Evolutionary conservation across 306 rosid genomes (phyloP), one percentile per base, ranked within the genome.

Genomic region (Neltuma alba): DNA sequence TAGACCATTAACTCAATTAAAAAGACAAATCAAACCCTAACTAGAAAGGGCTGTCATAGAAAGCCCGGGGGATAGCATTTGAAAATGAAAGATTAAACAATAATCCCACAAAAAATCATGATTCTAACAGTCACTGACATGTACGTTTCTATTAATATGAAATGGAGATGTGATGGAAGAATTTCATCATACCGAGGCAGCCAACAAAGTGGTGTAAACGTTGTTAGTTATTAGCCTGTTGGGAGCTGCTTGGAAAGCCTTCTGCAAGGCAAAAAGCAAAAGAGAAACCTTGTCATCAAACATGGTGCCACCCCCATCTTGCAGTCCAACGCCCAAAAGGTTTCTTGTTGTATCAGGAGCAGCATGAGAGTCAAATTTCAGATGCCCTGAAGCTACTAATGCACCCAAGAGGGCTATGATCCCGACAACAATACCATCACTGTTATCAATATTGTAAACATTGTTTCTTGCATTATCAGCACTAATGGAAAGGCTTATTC

Each of bases 401-500:
- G 96, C 96, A 71, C 99, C 99, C 76, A 93, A 81, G 57, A 95
- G 86, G 78, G 91, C 87, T 25, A 95, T 89, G 85, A 95, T 88
- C 80, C 98, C 90, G 74, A 85, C 94, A 85, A 93, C 94, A 86
- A 95, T 88, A 72, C 94, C 98, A 83, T 95, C 99, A 85, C 91
- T 86, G 81, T 87, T 88, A 86, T 95, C 97, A 45, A 87, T 81
- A 86, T 95, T 95, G 84, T 91, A 95, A 85, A 95, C 96, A 83
- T 95, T 95, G 84, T 93, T 95, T 78, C 99, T 90, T 10, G 98
- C 99, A 85, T 87, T 95, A 80, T 95, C 96, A 60, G 98, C 96
- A 83, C 96, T 93, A 76, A 95, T 95, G 31, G 96, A 90, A 69
- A 91, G 91, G 76, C 89, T 88, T 79, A 95, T 95, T 74, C 98